Evolutionary conservation across 306 rosid genomes (phyloP), one percentile per base, ranked within the genome.

Genomic region (Morella rubra): DNA sequence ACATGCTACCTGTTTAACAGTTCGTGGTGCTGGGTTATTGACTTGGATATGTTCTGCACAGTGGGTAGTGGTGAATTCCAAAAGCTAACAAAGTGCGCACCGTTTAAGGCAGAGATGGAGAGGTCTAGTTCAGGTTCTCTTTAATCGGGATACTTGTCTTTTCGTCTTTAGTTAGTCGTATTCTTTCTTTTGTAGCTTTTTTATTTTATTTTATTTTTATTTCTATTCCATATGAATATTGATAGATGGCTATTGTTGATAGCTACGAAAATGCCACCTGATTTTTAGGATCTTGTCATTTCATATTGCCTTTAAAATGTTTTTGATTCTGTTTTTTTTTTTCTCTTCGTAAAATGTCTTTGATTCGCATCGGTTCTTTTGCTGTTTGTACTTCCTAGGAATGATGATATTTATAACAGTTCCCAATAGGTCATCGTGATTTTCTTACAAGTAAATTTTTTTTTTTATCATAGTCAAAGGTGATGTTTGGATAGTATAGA

Each of bases 61-160:
- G 86, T 66, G 71, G 79, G 46, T 77, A 66, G 83, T 59, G 77
- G 58, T 81, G 68, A 72, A 75, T 65, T 80, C 42, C 81, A 66
- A 77, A 79, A 49, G 53, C 53, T 49, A 49, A 49, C 53, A 11
- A 12, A 49, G 14, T 15, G 53, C 11, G 14, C 14, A 49, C 52
- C 15, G 16, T 32, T 32, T 2, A 12, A 49, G 53, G 53, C 53
- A 12, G 11, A 49, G 53, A 49, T 4, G 53, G 53, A 49, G 16
- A 49, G 53, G 14, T 49, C 53, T 49, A 12, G 3, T 49, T 49
- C 15, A 49, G 14, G 53, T 49, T 49, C 53, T 49, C 53, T 49
- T n/a, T 12, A 49, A 15, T 32, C 53, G 15, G 16, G 53, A 9
- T 49, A 49, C 53, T 49, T 49, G 53, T 12, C 14, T 5, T 49